Base-by-base conservation (phyloP, 176 grass and related monocot genomes). In the Luzula sylvatica region DNA sequence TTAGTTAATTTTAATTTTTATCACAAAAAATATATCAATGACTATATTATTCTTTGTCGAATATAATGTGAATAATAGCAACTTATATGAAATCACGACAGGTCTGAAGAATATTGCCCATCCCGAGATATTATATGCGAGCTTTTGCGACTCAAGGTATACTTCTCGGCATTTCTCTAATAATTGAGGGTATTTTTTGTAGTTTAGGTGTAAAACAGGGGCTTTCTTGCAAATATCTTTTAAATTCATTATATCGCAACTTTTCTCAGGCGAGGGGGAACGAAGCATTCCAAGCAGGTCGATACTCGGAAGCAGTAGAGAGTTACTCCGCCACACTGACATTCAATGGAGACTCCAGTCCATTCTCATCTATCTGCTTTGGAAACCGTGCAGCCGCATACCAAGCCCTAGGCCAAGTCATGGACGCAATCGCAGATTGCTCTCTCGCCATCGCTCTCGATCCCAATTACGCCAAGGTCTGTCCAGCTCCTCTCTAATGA, bases 381-480 rank as follows among this genome's bases (percentile, higher is more conserved):
- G 82, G 78, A 62, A 98, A 98, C 75, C 86, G 86, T 27, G 93
- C 86, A 57, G 93, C 93, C 72, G 78, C 93, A 11, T 87, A 83
- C 55, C 93, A 98, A 90, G 81, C 86, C 54, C 75, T 90, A 3
- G 75, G 86, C 41, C 93, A 98, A 76, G 56, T 98, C 60, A 87
- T 87, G 47, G 93, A 98, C 77, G 93, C 93, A 8, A 87, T 98
- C 24, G 86, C 93, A 60, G 93, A 98, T 74, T 98, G 93, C 30
- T 92, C 81, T 26, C 71, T 98, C 58, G 86, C 93, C 62, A 98
- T 98, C 70, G 81, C 83, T 77, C 81, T 98, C 42, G 81, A 92
- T 80, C 29, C 75, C 71, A 78, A 74, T 72, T 98, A 92, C 70
- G 61, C 65, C 11, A 98, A 98, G 93, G 93, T 98, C 65, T 53